Evolutionary conservation across 1,139 yeast species (phyloP), one percentile per base, ranked within the genome.

Genomic region (Protomyces inouyei): DNA sequence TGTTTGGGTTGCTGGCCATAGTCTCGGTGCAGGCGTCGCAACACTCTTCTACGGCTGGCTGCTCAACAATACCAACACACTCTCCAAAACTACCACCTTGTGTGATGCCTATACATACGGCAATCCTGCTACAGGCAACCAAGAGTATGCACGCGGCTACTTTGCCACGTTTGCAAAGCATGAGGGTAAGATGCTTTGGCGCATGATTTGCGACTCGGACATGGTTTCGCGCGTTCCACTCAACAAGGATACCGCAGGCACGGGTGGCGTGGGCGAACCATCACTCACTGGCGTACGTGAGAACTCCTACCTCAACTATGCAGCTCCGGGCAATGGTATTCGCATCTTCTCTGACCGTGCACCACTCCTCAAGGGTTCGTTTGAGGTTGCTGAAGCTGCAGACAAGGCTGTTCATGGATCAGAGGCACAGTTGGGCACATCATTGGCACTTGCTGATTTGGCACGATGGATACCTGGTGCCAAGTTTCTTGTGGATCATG

Each of bases 1-100:
- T 6, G 52, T 61, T 21, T 61, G 35, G 32, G 60, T 61, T 35
- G 51, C 65, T n/a, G 65, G 65, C 8, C 65, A 61, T 40, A 45
- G 55, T 18, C 52, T 61, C 21, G 65, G 65, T n/a, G 65, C 61
- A 14, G 65, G 61, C 16, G 25, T 61, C 16, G 65, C 61, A 9
- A 43, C 61, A 2, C 35, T 61, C 18, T 45, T 61, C 8, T 35
- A 52, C 40, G 65, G 56, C 5, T 36, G 55, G 23, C 14, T 56
- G 5, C 21, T 46, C 12, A 53, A 32, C n/a, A 12, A 25, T 16
- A 23, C 37, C 35, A 16, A n/a, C 16, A 54, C 46, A 21, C 43
- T 61, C 14, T 55, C 56, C 9, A 8, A 35, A 3, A 40, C 51
- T n/a, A 45, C 48, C 3, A 23, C 12, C n/a, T 10, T 61, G n/a